Conservation (phyloP, 495 filamentous ascomycete genomes). For the Tuber calosporum region DNA sequence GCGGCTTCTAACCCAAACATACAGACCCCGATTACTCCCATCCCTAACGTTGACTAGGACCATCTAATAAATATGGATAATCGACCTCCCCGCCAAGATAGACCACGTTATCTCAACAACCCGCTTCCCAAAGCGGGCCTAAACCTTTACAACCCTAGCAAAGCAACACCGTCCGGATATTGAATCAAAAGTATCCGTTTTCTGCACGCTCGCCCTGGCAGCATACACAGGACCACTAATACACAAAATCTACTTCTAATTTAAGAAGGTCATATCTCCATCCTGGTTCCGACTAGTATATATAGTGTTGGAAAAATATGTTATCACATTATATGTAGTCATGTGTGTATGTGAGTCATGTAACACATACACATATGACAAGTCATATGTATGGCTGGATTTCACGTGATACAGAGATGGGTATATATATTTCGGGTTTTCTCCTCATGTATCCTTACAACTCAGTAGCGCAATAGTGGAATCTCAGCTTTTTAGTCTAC, state of each 20-base stretch:
- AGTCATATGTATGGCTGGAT: too few relatives aligned
- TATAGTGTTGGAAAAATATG: too few relatives aligned
- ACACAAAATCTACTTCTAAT: conserved; percentile 81
- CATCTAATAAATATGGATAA: conserved; percentile 83
- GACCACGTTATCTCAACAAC: conserved; percentile 77
- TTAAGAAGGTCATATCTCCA: conserved; percentile 76
- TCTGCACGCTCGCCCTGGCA: conserved; percentile 86
- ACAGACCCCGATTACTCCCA: conserved; percentile 61
- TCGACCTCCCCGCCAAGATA: conserved; percentile 84
- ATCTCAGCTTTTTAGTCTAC: too few relatives aligned
- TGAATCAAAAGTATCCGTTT: conserved; percentile 75
- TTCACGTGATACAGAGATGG: too few relatives aligned
- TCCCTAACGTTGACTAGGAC: conserved; percentile 98
- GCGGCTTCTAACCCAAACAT: conserved; percentile 74
- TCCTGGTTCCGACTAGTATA: conserved; percentile 66
- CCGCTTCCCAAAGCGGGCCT: conserved; percentile 70
- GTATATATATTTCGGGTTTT: too few relatives aligned
- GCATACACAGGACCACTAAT: conserved; percentile 86
- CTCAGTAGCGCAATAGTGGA: too few relatives aligned
- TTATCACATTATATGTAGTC: too few relatives aligned
- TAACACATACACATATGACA: too few relatives aligned
- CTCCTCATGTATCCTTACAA: too few relatives aligned
- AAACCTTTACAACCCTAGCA: conserved; percentile 81
- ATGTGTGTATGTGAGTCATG: too few relatives aligned
- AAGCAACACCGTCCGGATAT: conserved; percentile 89